Conservation (phyloP, 495 filamentous ascomycete species). For the Apodospora peruviana region DNA sequence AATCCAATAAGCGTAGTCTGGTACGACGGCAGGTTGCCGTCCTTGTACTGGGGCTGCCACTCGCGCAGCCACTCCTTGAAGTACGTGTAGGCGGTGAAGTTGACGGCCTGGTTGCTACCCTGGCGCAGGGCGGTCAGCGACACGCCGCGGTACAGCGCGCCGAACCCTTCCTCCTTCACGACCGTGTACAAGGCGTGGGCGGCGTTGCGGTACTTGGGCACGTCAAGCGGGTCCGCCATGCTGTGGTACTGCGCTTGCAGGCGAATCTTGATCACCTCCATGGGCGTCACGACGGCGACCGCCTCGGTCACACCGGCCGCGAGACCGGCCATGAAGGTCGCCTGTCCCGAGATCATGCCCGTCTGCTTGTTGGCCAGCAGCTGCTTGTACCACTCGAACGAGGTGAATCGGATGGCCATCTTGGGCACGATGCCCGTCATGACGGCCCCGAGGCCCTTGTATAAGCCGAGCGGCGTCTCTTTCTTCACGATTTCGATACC, state of each 20-base stretch:
- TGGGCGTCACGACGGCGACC: conserved; percentile 90
- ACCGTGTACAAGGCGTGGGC: conserved; percentile 94
- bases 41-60: conserved; percentile 54
- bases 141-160: conserved; percentile 86
- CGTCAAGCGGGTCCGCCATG: conserved; percentile 84
- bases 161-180: conserved; percentile 80
- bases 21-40: conserved; percentile 67
- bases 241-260: conserved; percentile 95
- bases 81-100: conserved; percentile 97
- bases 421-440: conserved; percentile 96
- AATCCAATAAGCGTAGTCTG: conserved; percentile 90
- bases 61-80: conserved; percentile 74
- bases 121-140: conserved; percentile 89
- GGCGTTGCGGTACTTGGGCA: conserved; percentile 95
- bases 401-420: conserved; percentile 99
- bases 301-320: conserved; percentile 93
- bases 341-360: conserved; percentile 61
- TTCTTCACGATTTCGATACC: conserved; percentile 80
- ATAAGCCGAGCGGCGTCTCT: conserved; percentile 87
- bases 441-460: conserved; percentile 94
- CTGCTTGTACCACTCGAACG: conserved; percentile 93
- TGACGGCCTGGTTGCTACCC: conserved; percentile 95
- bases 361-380: conserved; percentile 61
- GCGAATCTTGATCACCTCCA: conserved; percentile 98
- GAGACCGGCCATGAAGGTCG: conserved; percentile 87